phyloP scores from a whole-genome alignment of 73 alveolate species.

The Tetrahymena thermophila region DNA sequence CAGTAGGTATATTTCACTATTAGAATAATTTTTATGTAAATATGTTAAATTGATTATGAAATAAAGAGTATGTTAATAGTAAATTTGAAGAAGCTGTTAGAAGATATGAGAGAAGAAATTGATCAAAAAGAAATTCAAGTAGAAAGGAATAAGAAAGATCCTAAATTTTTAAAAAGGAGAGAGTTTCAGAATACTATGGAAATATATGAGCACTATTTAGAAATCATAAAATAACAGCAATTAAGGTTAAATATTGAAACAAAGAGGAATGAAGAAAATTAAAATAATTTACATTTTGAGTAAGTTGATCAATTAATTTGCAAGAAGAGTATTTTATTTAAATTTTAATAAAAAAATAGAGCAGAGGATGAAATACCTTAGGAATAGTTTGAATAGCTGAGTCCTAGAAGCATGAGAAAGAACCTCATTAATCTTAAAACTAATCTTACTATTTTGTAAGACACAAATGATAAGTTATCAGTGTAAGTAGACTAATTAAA shows the following conservation, averaged over 20 bases:
- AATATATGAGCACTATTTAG: background rate
- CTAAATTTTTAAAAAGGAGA: background rate
- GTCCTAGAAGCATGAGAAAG: background rate
- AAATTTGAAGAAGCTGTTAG: background rate
- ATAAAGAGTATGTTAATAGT: background rate
- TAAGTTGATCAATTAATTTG: background rate
- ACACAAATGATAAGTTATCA: background rate
- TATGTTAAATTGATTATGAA: background rate
- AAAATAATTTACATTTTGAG: background rate
- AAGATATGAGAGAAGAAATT: background rate
- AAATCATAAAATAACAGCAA: background rate
- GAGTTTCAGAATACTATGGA: background rate
- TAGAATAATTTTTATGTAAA: background rate
- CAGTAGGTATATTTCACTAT: background rate
- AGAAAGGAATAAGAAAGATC: background rate
- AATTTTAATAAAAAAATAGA: background rate
- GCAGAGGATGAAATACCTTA: background rate
- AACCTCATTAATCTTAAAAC: background rate
- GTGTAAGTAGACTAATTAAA: background rate
- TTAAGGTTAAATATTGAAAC: background rate
- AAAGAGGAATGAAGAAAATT: background rate
- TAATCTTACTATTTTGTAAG: background rate
- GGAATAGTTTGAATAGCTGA: background rate
- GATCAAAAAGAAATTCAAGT: background rate
- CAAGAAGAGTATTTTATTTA: background rate